Conservation (phyloP, 345 rosid species). For the Aethionema arabicum region DNA sequence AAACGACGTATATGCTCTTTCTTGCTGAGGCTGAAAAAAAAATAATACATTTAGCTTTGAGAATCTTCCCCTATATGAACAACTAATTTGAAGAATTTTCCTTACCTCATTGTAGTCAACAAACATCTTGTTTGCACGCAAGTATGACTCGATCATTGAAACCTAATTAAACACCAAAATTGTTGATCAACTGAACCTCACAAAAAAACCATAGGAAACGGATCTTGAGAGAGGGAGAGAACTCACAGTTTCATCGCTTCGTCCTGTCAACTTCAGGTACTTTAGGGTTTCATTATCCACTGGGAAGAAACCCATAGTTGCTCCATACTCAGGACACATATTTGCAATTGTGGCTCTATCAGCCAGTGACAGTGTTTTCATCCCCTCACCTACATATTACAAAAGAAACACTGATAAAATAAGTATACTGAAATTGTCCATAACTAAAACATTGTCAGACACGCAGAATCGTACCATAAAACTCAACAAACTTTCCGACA, state of each 20-base stretch:
- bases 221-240: conserved; percentile 23
- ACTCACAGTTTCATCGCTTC: conserved; percentile 82
- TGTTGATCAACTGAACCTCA: conserved; percentile 12
- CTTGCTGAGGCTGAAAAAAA: conserved; percentile 62
- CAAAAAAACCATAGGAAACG: conserved; percentile 12
- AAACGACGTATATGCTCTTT: conserved; percentile 69
- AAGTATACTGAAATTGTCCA: conserved; percentile 7
- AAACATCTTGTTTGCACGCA: conserved; percentile 87
- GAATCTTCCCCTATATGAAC: background rate
- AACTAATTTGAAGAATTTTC: conserved; percentile 12
- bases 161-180: conserved; percentile 42
- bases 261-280: conserved; percentile 84
- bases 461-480: conserved; percentile 52
- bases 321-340: conserved; percentile 97
- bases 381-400: conserved; percentile 63
- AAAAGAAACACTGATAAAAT: conserved; percentile 1
- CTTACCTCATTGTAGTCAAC: conserved; percentile 78
- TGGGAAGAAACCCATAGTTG: conserved; percentile 97
- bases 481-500: conserved; percentile 92
- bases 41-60: conserved; percentile 6
- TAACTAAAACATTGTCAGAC: conserved; percentile 4
- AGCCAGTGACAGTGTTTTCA: conserved; percentile 77
- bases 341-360: conserved; percentile 92
- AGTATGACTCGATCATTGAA: conserved; percentile 74
- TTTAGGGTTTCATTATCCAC: conserved; percentile 86